Percentiles rank a stretch among this genome's conserved stretches.
phyloP scores from a whole-genome alignment of 2,329 filamentous ascomycete genomes.

The Hypoxylon rubiginosum region DNA sequence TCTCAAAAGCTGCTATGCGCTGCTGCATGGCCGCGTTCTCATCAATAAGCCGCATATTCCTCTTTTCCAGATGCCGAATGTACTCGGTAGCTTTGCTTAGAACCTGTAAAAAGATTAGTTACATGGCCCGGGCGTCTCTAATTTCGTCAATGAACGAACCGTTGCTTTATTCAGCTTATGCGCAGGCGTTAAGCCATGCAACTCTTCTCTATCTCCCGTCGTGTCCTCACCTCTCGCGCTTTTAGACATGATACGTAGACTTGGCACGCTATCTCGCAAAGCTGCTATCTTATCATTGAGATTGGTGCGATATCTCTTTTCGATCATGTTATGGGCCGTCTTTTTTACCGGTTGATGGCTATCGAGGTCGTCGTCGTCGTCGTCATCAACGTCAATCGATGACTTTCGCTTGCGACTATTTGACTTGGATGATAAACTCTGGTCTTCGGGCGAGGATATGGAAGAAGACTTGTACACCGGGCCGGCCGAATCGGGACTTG shows the following conservation, averaged over 20 bases:
- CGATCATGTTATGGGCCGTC: constrained; percentile 97
- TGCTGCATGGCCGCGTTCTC: constrained; percentile 85
- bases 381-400: constrained; percentile 67
- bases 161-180: constrained; percentile 99
- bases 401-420: constrained; percentile 77
- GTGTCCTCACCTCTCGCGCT: constrained; percentile 76
- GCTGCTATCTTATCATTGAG: constrained; percentile 97
- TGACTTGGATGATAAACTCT: constrained; percentile 60
- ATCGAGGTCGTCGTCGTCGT: constrained; percentile 72
- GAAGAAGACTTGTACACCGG: constrained; percentile 61
- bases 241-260: constrained; percentile 85
- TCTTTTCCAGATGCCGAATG: constrained; percentile 92
- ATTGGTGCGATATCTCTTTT: constrained; percentile 96
- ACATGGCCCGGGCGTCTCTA: background rate
- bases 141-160: constrained; percentile 57
- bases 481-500: constrained; percentile 70
- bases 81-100: constrained; percentile 97
- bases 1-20: constrained; percentile 80
- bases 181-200: constrained; percentile 84
- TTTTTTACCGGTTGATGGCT: constrained; percentile 78
- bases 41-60: constrained; percentile 83
- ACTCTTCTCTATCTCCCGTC: constrained; percentile 81
- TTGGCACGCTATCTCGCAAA: constrained; percentile 90
- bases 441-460: constrained; percentile 72
- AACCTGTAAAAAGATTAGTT: constrained; percentile 63